Base-by-base conservation (phyloP, 768 basidiomycete genomes). In the Pulveroboletus sp. region DNA sequence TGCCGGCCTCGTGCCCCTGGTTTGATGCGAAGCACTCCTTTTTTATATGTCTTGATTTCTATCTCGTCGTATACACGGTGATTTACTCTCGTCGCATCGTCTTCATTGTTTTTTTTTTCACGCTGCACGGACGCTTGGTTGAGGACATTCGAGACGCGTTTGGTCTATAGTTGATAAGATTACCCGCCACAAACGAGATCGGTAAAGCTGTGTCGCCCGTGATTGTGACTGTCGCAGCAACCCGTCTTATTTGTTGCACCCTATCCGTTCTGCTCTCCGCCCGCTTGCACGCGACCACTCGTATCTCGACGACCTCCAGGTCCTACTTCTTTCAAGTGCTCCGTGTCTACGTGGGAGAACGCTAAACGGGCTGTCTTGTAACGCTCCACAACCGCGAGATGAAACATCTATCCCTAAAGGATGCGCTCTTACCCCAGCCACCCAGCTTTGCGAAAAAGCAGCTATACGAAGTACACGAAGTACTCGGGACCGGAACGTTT, bases 361-460 rank as follows among this genome's bases (percentile, higher is more conserved):
- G 14, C 21, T 26, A 3, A 40, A 35, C 32, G 6, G 4, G 4
- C 13, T 13, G 3, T 18, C 35, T n/a, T 18, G 33, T 26, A 37
- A 38, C 27, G 24, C 7, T 17, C 24, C 28, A 42, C 46, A 36
- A 41, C 18, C 24, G 2, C 35, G 39, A 44, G 31, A 70, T 69
- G 67, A 70, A 64, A n/a, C 62, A 69, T 41, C 46, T 70, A 71
- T 57, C 71, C 9, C 44, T 71, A 41, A 76, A 80, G 51, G 82
- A 85, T 50, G 75, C 78, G 9, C 66, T 95, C 18, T 75, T 93
- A 4, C 82, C 84, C 0, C 92, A 95, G 60, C 93, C 93, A 0
- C 76, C 88, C 0, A 91, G 88, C 49, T 94, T 89, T 65, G 69
- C 65, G 55, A 93, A 93, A 78, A 96, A 95, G 76, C 89, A 86